A percentile compares a stretch with the other conserved stretches of the same genome.
These are phyloP conservation scores for Hyaloperonospora brassicae DNA, from an alignment of 352 stramenopile species.

Conservation along the genomic window DNA sequence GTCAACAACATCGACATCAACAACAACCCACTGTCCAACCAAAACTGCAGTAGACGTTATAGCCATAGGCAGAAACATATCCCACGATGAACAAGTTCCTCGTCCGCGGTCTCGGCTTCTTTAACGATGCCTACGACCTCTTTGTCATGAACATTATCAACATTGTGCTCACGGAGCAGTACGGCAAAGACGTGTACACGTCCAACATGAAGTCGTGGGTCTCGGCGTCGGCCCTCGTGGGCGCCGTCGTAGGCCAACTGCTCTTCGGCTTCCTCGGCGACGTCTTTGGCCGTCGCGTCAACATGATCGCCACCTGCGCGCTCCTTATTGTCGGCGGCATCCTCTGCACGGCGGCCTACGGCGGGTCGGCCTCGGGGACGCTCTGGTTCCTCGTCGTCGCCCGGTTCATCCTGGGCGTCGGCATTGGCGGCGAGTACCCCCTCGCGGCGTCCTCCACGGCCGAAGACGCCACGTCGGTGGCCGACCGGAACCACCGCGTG, in stretches of 20 bases:
- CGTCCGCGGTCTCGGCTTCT: conserved; percentile 66
- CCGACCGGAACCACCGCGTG: conserved; percentile 46
- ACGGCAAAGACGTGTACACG: conserved; percentile 51
- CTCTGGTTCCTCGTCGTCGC: conserved; percentile 58
- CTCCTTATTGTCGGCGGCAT: conserved; percentile 60
- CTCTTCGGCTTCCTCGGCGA: conserved; percentile 53
- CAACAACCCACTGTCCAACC: too few relatives aligned
- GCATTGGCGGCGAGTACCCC: conserved; percentile 49
- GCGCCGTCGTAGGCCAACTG: conserved; percentile 51
- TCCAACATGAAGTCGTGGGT: conserved; percentile 52
- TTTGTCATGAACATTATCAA: conserved; percentile 81
- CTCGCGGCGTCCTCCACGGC: conserved; percentile 47
- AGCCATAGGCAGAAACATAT: too few relatives aligned
- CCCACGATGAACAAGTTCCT: neutral
- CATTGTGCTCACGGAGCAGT: conserved; percentile 71
- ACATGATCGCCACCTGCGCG: conserved; percentile 62
- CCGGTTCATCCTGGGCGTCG: conserved; percentile 52
- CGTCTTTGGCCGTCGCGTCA: conserved; percentile 50
- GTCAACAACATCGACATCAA: too few relatives aligned
- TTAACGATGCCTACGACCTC: conserved; percentile 73
- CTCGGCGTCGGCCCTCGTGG: conserved; percentile 47
- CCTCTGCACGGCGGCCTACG: conserved; percentile 51
- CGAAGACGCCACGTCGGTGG: conserved; percentile 43
- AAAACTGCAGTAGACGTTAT: too few relatives aligned
- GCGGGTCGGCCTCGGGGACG: conserved; percentile 27